These are phyloP conservation scores for Fomitopsis serialis DNA, from an alignment of 768 basidiomycete genomes.

Conservation along the genomic window DNA sequence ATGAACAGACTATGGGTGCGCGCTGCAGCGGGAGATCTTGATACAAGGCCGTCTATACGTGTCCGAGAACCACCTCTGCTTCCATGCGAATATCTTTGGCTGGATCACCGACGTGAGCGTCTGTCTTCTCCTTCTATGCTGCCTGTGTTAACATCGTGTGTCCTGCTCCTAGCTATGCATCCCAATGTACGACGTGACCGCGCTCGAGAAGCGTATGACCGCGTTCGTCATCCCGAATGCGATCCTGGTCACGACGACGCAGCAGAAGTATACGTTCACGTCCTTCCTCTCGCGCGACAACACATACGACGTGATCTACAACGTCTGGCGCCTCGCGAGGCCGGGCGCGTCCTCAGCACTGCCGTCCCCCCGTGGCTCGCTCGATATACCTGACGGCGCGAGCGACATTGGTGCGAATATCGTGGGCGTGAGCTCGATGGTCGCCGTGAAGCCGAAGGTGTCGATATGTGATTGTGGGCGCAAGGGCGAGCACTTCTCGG, in stretches of 20 bases:
- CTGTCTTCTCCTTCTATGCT: background rate
- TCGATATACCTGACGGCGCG: conserved; percentile 13
- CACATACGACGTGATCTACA: conserved; percentile 91
- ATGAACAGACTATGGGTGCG: conserved; percentile 89
- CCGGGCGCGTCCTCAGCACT: conserved; percentile 45
- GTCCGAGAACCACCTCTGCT: conserved; percentile 98
- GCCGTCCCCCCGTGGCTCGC: conserved; percentile 18
- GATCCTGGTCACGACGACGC: conserved; percentile 81
- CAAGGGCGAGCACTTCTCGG: conserved; percentile 62
- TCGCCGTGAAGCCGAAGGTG: conserved; percentile 37
- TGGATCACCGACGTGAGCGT: conserved; percentile 92
- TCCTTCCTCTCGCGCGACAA: conserved; percentile 96
- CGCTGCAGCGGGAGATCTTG: conserved; percentile 91
- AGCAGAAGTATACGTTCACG: conserved; percentile 87
- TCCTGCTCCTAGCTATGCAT: conserved; percentile 59
- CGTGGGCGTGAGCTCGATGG: conserved; percentile 5
- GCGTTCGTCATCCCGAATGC: conserved; percentile 97
- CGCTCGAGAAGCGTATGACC: conserved; percentile 95
- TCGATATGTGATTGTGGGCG: conserved; percentile 74
- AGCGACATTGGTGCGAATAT: background rate
- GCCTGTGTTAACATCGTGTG: background rate
- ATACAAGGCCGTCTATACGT: conserved; percentile 96
- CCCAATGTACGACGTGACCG: conserved; percentile 80
- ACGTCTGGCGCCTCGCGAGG: conserved; percentile 90
- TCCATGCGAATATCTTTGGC: conserved; percentile 98